These are phyloP conservation scores for Cymodocea nodosa DNA, from an alignment of 116 monocot genomes.

Conservation along the genomic window DNA sequence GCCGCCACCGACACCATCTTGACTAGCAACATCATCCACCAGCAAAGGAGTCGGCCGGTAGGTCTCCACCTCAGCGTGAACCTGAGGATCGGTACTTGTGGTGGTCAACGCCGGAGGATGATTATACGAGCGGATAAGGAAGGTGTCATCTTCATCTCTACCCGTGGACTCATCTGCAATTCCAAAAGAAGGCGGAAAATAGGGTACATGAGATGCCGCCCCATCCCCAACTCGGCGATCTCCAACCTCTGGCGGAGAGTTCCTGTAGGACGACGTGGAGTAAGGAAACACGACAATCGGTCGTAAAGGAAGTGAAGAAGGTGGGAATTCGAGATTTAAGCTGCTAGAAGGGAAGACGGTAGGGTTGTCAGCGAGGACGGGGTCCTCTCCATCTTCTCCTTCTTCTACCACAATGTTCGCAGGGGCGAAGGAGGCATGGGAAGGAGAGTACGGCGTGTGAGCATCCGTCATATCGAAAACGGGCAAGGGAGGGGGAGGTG, in stretches of 20 bases:
- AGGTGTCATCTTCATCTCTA: not conserved
- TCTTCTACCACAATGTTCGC: not conserved
- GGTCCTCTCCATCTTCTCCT: too few relatives aligned
- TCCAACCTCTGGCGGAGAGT: too few relatives aligned
- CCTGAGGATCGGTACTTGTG: not conserved
- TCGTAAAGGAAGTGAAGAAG: too few relatives aligned
- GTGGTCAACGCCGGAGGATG: not conserved
- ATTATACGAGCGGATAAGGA: constrained; percentile 2
- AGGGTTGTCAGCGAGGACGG: too few relatives aligned
- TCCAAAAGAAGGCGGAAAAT: too few relatives aligned
- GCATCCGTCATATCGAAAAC: not conserved
- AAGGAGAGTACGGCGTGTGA: not conserved
- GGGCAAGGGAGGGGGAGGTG: not conserved
- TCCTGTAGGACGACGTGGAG: too few relatives aligned
- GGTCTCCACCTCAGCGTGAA: not conserved
- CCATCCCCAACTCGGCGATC: too few relatives aligned
- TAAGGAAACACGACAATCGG: too few relatives aligned
- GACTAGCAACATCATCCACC: not conserved
- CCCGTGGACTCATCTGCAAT: not conserved
- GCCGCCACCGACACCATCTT: constrained; percentile 2
- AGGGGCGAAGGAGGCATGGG: not conserved
- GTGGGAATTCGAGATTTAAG: too few relatives aligned
- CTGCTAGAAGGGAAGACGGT: too few relatives aligned
- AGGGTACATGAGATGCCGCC: too few relatives aligned
- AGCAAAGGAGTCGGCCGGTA: constrained; percentile 3